A percentile compares a stretch with the other conserved stretches of the same genome.
phyloP scores from a whole-genome alignment of 768 basidiomycete genomes.

The Psilocybe subaeruginosa region DNA sequence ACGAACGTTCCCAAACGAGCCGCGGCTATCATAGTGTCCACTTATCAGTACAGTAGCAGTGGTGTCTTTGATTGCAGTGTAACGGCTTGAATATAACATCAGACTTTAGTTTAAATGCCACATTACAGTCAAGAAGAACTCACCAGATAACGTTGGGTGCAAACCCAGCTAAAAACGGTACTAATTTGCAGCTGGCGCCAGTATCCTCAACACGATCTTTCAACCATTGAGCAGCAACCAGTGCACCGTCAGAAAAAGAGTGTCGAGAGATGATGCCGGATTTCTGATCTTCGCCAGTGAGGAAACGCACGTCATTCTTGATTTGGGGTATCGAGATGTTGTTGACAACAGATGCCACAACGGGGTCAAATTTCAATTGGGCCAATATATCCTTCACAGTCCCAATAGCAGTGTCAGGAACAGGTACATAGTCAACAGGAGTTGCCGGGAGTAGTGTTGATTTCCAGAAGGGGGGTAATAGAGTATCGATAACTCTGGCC shows the following conservation, averaged over 20 bases:
- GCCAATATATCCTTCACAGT: slow-evolving; percentile 61
- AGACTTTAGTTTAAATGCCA: background rate
- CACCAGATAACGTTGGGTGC: slow-evolving; percentile 91
- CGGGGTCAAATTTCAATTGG: slow-evolving; percentile 67
- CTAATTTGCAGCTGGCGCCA: slow-evolving; percentile 74
- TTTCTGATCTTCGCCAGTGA: slow-evolving; percentile 81
- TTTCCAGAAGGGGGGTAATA: slow-evolving; percentile 78
- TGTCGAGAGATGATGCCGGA: slow-evolving; percentile 82
- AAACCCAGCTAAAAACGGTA: slow-evolving; percentile 70
- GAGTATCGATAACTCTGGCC: slow-evolving; percentile 53
- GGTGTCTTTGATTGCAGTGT: slow-evolving; percentile 54
- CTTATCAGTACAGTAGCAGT: slow-evolving; percentile 73
- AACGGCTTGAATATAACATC: slow-evolving; percentile 46
- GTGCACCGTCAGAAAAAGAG: slow-evolving; percentile 73
- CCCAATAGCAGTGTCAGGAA: slow-evolving; percentile 56
- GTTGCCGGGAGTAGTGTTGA: slow-evolving; percentile 58
- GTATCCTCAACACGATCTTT: slow-evolving; percentile 71
- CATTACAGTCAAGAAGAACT: slow-evolving; percentile 12
- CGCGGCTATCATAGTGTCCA: slow-evolving; percentile 91
- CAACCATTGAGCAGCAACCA: slow-evolving; percentile 73
- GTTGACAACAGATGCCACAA: slow-evolving; percentile 67
- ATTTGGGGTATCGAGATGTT: slow-evolving; percentile 71
- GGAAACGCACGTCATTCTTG: slow-evolving; percentile 71
- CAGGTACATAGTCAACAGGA: slow-evolving; percentile 54
- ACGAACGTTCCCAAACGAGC: slow-evolving; percentile 78